A percentile compares a stretch with the other conserved stretches of the same genome.
Evolutionary conservation across 208 protist genomes (phyloP).

Genomic region (Acanthamoeba triangularis): DNA sequence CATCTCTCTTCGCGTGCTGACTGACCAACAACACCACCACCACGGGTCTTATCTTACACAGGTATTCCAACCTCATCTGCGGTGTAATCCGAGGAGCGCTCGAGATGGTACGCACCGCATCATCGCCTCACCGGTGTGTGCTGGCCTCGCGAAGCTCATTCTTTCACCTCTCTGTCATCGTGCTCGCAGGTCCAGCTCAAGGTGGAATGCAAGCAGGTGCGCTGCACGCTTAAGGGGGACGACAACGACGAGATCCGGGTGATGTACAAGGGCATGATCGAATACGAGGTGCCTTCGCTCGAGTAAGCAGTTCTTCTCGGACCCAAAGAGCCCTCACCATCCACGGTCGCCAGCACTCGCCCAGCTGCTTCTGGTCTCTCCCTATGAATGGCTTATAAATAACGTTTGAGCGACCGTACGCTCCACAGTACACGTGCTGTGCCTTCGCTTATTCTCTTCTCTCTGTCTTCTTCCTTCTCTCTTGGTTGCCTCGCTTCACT

Average conservation of each 20-base stretch:
- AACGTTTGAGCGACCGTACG: not conserved
- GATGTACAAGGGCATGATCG: conserved; percentile 73
- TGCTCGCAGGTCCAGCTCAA: conserved; percentile 65
- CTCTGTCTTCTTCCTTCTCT: not conserved
- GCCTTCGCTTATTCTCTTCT: not conserved
- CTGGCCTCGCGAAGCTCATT: not conserved
- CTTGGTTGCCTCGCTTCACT: not conserved
- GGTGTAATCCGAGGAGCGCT: conserved; percentile 97
- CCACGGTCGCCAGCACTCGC: not conserved
- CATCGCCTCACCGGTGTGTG: not conserved
- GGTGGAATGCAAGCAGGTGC: conserved; percentile 72
- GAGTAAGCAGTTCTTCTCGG: not conserved
- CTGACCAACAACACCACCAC: not conserved
- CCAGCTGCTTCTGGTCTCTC: not conserved
- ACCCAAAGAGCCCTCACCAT: not conserved
- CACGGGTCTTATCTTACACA: not conserved
- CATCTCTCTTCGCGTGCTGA: too few relatives aligned
- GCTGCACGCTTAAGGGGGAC: conserved; percentile 71
- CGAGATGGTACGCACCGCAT: conserved; percentile 92
- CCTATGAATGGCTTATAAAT: conserved; percentile 28
- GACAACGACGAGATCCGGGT: conserved; percentile 72
- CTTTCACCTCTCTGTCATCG: not conserved
- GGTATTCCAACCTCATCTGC: conserved; percentile 98
- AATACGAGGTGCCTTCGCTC: conserved; percentile 72
- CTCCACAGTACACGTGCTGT: not conserved